Evolutionary conservation across 805 yeast species (phyloP).

Genomic region (Lipomyces sp.): DNA sequence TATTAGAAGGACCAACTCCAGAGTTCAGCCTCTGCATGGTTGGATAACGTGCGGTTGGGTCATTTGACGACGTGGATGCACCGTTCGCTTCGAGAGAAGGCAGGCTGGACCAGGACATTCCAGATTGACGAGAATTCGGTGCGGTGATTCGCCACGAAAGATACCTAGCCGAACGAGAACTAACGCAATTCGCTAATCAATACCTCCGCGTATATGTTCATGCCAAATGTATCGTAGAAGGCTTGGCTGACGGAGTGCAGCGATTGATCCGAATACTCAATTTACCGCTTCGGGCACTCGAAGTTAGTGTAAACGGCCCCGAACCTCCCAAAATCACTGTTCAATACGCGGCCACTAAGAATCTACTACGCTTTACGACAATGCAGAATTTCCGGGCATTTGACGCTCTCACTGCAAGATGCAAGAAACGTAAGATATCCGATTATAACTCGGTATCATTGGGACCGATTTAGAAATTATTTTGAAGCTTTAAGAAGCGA

Average conservation of each 20-base stretch:
- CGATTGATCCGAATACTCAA: too few relatives aligned
- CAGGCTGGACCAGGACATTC: not conserved
- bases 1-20: not conserved
- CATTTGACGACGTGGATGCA: not conserved
- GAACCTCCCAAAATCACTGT: too few relatives aligned
- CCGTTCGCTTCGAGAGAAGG: not conserved
- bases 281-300: too few relatives aligned
- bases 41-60: not conserved
- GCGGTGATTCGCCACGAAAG: not conserved
- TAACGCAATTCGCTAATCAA: not conserved
- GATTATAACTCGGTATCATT: too few relatives aligned
- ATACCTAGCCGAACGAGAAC: not conserved
- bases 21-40: not conserved
- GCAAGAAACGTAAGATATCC: too few relatives aligned
- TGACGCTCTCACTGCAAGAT: too few relatives aligned
- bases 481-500: too few relatives aligned
- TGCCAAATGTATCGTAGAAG: not conserved
- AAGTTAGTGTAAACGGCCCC: too few relatives aligned
- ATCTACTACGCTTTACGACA: not conserved
- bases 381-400: not conserved
- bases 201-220: not conserved
- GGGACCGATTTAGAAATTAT: too few relatives aligned
- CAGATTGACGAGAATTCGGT: not conserved
- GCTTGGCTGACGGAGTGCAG: too few relatives aligned
- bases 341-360: too few relatives aligned